These are phyloP conservation scores for Tillandsia fasciculata DNA, from an alignment of 176 grass and related monocot genomes.

Conservation along the genomic window DNA sequence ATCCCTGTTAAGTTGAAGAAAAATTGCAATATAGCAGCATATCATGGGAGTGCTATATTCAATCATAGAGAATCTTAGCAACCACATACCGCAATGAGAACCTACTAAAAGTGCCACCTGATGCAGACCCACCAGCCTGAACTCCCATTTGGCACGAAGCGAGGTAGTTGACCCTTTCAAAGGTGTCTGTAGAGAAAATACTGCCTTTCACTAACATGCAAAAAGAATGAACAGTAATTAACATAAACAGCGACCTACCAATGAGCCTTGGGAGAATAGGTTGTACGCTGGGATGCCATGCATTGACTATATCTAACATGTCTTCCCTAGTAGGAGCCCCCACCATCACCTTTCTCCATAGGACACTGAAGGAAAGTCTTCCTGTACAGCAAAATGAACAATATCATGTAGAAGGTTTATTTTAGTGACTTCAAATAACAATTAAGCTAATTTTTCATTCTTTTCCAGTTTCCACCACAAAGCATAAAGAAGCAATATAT, in stretches of 20 bases:
- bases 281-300: constrained; percentile 63
- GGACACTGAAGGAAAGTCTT: constrained; percentile 33
- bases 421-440: background rate
- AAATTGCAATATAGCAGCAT: background rate
- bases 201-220: constrained; percentile 8
- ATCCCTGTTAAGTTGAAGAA: constrained; percentile 38
- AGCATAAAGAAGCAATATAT: background rate
- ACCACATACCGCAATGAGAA: constrained; percentile 72
- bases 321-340: constrained; percentile 45
- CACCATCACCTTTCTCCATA: constrained; percentile 92
- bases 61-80: background rate
- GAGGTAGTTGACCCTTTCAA: constrained; percentile 51
- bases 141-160: constrained; percentile 52
- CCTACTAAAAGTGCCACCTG: constrained; percentile 46
- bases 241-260: constrained; percentile 32
- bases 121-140: constrained; percentile 29
- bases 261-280: constrained; percentile 50
- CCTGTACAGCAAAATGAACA: constrained; percentile 9
- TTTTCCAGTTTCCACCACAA: background rate
- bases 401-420: background rate
- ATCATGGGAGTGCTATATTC: background rate
- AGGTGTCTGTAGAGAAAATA: constrained; percentile 51
- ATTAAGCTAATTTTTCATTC: background rate
- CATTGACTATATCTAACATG: constrained; percentile 68
- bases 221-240: constrained; percentile 1